These are phyloP conservation scores for Schizothecium vesticola DNA, from an alignment of 495 filamentous ascomycete genomes.

Conservation along the genomic window DNA sequence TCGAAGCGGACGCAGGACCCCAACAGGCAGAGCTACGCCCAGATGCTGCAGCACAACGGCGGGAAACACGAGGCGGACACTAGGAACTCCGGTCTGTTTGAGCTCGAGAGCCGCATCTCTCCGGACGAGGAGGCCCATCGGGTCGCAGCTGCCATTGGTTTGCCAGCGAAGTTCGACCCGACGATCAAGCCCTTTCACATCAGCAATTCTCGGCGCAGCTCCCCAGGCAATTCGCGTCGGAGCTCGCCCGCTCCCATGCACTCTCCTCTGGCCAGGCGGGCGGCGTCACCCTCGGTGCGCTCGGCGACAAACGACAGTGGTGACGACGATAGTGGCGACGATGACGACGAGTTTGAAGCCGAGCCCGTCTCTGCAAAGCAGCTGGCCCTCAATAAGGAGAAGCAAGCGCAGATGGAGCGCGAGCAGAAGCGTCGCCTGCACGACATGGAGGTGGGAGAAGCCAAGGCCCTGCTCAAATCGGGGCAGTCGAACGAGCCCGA, in stretches of 20 bases:
- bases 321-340: constrained; percentile 47
- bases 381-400: constrained; percentile 16
- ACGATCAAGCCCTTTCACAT: constrained; percentile 42
- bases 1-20: constrained; percentile 79
- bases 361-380: constrained; percentile 38
- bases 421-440: constrained; percentile 48
- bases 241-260: constrained; percentile 2
- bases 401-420: constrained; percentile 22
- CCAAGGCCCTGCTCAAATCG: constrained; percentile 39
- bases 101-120: constrained; percentile 42
- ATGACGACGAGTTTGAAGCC: constrained; percentile 48
- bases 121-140: constrained; percentile 62
- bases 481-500: constrained; percentile 7
- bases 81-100: constrained; percentile 42
- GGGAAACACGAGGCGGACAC: constrained; percentile 51
- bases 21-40: constrained; percentile 68
- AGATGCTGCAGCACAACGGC: constrained; percentile 66
- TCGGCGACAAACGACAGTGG: constrained; percentile 32
- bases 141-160: constrained; percentile 64
- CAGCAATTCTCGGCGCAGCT: not conserved
- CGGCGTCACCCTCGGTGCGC: constrained; percentile 17
- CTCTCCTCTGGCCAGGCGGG: constrained; percentile 18
- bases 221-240: not conserved
- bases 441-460: constrained; percentile 52
- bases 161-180: constrained; percentile 54